phyloP scores from a whole-genome alignment of 768 basidiomycete species.

The Tylopilus vinaceipallidus region DNA sequence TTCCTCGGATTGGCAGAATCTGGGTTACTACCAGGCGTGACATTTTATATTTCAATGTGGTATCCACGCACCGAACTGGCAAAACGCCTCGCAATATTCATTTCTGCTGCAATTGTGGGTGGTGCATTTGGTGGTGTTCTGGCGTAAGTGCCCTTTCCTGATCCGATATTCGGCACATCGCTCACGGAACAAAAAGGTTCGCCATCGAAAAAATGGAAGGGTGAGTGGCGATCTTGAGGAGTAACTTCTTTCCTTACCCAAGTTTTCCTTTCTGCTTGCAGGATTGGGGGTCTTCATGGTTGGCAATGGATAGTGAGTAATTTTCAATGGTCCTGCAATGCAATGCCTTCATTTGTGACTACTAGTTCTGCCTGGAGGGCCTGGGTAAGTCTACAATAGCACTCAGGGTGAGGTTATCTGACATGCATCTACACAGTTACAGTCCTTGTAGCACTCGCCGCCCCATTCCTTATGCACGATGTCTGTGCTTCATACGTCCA shows the following conservation, averaged over 20 bases:
- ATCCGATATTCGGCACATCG: no score
- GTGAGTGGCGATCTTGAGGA: conserved; percentile 21
- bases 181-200: conserved; percentile 29
- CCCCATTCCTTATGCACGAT: conserved; percentile 52
- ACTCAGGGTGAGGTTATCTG: not conserved
- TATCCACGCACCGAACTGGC: conserved; percentile 57
- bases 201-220: conserved; percentile 35
- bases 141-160: conserved; percentile 35
- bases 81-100: conserved; percentile 55
- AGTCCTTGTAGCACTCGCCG: conserved; percentile 10
- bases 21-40: conserved; percentile 40
- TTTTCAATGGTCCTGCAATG: not conserved
- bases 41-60: conserved; percentile 52
- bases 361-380: conserved; percentile 33
- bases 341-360: conserved; percentile 1
- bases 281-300: conserved; percentile 32
- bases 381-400: conserved; percentile 9
- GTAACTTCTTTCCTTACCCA: not conserved
- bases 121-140: conserved; percentile 47
- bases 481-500: conserved; percentile 30
- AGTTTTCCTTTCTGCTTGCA: conserved; percentile 6
- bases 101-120: conserved; percentile 53
- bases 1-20: conserved; percentile 48
- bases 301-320: conserved; percentile 40
- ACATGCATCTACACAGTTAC: conserved; percentile 6